Conservation (phyloP, 495 filamentous ascomycete species). For the Cudoniella acicularis region DNA sequence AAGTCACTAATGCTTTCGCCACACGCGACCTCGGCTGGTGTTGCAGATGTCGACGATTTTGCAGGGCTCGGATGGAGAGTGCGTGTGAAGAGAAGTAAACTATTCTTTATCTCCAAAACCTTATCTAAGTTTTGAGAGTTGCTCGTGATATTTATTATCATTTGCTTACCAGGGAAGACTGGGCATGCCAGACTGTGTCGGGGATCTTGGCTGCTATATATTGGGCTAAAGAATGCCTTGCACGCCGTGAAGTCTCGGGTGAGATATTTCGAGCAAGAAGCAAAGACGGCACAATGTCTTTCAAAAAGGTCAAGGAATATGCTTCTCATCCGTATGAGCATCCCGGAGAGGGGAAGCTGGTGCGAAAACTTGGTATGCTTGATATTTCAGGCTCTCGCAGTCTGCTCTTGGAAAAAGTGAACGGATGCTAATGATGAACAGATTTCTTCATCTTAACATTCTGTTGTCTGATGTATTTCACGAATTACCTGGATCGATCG, state of each 20-base stretch:
- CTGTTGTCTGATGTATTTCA: slow-evolving; percentile 52
- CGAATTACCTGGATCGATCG: slow-evolving; percentile 46
- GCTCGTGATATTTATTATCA: not conserved
- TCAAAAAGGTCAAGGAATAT: slow-evolving; percentile 12
- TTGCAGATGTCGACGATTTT: not conserved
- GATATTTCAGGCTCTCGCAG: not conserved
- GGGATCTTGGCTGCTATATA: too few species aligned
- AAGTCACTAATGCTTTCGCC: not conserved
- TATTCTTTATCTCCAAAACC: too few species aligned
- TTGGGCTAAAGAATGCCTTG: not conserved
- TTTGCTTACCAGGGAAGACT: too few species aligned
- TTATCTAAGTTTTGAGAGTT: too few species aligned
- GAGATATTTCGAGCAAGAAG: too few species aligned
- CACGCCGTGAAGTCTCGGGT: not conserved
- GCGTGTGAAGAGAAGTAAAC: too few species aligned
- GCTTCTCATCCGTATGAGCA: slow-evolving; percentile 15
- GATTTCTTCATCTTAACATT: slow-evolving; percentile 66
- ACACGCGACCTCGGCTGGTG: not conserved
- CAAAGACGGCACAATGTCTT: slow-evolving; percentile 6
- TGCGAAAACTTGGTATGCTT: slow-evolving; percentile 43
- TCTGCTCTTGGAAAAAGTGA: not conserved
- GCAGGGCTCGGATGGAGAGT: not conserved
- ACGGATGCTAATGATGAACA: not conserved
- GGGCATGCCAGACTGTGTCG: too few species aligned
- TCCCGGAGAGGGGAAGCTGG: slow-evolving; percentile 40